Conservation (phyloP, 371 early-diverging fungal species). For the Lichtheimia corymbifera region DNA sequence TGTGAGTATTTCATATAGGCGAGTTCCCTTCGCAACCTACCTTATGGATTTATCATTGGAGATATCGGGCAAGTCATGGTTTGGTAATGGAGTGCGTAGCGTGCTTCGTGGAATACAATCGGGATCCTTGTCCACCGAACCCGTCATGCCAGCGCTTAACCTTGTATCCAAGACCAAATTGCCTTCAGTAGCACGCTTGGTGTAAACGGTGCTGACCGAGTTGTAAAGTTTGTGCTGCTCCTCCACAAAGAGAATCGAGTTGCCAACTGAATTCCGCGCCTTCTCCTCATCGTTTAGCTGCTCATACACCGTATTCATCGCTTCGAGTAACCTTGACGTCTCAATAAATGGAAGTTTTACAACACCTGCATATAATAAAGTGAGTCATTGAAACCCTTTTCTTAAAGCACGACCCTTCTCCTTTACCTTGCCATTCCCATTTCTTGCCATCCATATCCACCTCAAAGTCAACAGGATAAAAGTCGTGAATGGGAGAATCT, state of each 20-base stretch:
- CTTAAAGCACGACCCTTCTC: not conserved
- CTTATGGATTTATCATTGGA: constrained; percentile 58
- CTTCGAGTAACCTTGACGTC: constrained; percentile 74
- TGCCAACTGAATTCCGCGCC: constrained; percentile 76
- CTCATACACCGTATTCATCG: constrained; percentile 72
- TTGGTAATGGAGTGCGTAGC: constrained; percentile 66
- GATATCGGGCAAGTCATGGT: constrained; percentile 61
- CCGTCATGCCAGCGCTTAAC: constrained; percentile 62
- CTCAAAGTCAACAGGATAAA: constrained; percentile 92
- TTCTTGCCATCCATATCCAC: constrained; percentile 98
- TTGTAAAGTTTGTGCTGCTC: constrained; percentile 69
- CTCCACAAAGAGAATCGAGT: constrained; percentile 72
- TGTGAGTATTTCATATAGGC: not conserved
- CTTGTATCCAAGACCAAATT: constrained; percentile 58
- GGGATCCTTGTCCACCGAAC: constrained; percentile 65
- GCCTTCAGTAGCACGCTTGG: constrained; percentile 51
- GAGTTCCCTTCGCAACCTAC: constrained; percentile 16
- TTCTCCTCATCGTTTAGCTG: constrained; percentile 77
- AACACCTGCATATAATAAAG: constrained; percentile 56
- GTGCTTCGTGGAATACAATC: constrained; percentile 74
- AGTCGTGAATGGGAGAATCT: constrained; percentile 87
- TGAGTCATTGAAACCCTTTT: constrained; percentile 1
- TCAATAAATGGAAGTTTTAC: constrained; percentile 95
- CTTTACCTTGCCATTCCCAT: constrained; percentile 92
- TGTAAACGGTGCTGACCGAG: constrained; percentile 63